Base-by-base conservation (phyloP, 2,329 filamentous ascomycete genomes). In the Fusarium pilosicola region DNA sequence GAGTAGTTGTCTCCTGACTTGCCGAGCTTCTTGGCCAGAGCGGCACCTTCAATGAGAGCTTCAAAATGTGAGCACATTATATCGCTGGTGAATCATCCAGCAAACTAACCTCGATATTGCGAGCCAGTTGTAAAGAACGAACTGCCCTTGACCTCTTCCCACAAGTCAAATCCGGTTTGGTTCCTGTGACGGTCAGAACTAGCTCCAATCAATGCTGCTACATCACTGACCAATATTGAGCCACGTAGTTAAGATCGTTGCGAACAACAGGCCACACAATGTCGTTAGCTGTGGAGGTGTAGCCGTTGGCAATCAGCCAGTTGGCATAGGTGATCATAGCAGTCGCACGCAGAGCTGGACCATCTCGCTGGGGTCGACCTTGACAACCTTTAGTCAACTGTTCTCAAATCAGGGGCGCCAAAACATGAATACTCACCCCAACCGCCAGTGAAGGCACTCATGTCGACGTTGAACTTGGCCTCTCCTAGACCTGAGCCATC, bases 41-140 rank as follows among this genome's bases (percentile, higher is more conserved):
- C 85, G 62, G 86, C 89, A 11, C 94, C 94, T 82, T 93, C 90
- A 12, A 91, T 84, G 20, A 92, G 84, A n/a, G 90, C 87, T 84
- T 32, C 42, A 28, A 15, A 26, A 12, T 54, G 52, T 67, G 24
- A 70, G 51, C 10, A 26, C 28, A 28, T 22, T 6, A 15, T 30
- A 14, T 17, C 15, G 18, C 9, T 46, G 18, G 24, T 28, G 12
- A n/a, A 22, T 7, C 36, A 10, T 12, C 30, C 9, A 5, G 17
- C 24, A 18, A 26, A 30, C 70, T 87, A 79, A 76, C 90, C 87
- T 74, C 93, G 89, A 79, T 96, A 90, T 68, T 93, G 90, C 45
- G 88, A 87, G 7, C 90, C 89, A 38, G 91, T 84, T 3, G 94
- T 96, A 82, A 96, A 97, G 85, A 95, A 96, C 1, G 93, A 95